These are phyloP conservation scores for Danielia reshetovae DNA, from an alignment of 805 yeast species.

Conservation along the genomic window DNA sequence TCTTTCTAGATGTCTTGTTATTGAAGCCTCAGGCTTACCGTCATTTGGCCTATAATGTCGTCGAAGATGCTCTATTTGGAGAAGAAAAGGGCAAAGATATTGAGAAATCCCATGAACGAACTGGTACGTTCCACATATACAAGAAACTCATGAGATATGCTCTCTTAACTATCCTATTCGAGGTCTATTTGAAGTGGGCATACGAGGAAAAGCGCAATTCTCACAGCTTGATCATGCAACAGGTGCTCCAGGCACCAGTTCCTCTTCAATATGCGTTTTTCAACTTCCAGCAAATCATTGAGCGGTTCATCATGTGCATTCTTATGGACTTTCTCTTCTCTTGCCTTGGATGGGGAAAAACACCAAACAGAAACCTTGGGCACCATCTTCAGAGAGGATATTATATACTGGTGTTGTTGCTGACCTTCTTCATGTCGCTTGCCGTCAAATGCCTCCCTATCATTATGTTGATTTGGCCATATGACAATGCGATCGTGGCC, in stretches of 20 bases:
- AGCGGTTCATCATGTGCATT: slow-evolving; percentile 39
- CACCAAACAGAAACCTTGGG: slow-evolving; percentile 14
- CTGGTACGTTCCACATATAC: too few relatives aligned
- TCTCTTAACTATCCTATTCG: slow-evolving; percentile 68
- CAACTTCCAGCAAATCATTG: slow-evolving; percentile 47
- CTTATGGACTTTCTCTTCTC: slow-evolving; percentile 26
- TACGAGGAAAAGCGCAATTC: slow-evolving; percentile 62
- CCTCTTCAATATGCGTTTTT: slow-evolving; percentile 54
- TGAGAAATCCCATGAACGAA: slow-evolving; percentile 9
- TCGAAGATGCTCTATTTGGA: slow-evolving; percentile 25
- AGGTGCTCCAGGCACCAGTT: slow-evolving; percentile 31
- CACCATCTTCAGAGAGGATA: slow-evolving; percentile 30
- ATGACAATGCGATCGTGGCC: slow-evolving; percentile 67
- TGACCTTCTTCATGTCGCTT: slow-evolving; percentile 71
- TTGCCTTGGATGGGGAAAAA: slow-evolving; percentile 19
- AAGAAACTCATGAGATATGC: slow-evolving; percentile 41
- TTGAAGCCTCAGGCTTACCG: slow-evolving; percentile 85
- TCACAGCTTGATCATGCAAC: slow-evolving; percentile 22
- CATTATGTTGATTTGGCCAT: slow-evolving; percentile 94
- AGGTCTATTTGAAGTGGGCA: slow-evolving; percentile 91
- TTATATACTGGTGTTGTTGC: slow-evolving; percentile 47
- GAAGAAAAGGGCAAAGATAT: slow-evolving; percentile 3
- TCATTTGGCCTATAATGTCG: slow-evolving; percentile 76
- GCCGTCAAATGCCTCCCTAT: slow-evolving; percentile 84
- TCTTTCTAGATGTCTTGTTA: slow-evolving; percentile 78